These are phyloP conservation scores for Capronia coronata DNA, from an alignment of 2,329 filamentous ascomycete genomes.

Conservation along the genomic window DNA sequence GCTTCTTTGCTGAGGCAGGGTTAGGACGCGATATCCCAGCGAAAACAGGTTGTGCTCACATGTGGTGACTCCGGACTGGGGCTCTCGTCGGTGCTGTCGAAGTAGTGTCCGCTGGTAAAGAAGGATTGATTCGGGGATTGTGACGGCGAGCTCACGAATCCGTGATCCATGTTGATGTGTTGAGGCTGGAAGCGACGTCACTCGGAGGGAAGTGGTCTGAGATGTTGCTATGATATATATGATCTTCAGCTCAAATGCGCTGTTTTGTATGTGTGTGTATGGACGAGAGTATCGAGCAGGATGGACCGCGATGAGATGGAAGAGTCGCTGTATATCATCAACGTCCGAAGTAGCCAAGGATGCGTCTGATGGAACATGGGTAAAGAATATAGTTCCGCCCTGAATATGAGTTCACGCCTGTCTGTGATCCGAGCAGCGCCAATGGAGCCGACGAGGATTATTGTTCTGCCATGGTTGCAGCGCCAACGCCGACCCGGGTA, in stretches of 20 bases:
- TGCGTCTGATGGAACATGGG: slow-evolving; percentile 8
- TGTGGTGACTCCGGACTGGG: slow-evolving; percentile 28
- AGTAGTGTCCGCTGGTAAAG: slow-evolving; percentile 24
- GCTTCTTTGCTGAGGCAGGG: slow-evolving; percentile 21
- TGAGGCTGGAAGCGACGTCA: slow-evolving; percentile 13
- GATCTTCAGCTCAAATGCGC: too few species aligned
- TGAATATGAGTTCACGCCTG: slow-evolving; percentile 11
- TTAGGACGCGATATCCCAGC: neutral
- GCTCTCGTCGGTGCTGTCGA: slow-evolving; percentile 28
- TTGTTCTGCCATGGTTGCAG: slow-evolving; percentile 20
- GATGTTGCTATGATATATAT: too few species aligned
- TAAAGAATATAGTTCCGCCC: slow-evolving; percentile 18
- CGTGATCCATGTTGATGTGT: slow-evolving; percentile 24
- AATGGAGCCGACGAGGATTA: slow-evolving; percentile 15
- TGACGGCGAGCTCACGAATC: slow-evolving; percentile 26
- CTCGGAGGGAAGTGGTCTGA: neutral
- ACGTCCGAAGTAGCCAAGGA: slow-evolving; percentile 13
- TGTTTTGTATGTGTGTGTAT: too few species aligned
- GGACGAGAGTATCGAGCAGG: too few species aligned
- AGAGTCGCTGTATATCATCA: slow-evolving; percentile 13
- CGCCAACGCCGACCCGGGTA: neutral
- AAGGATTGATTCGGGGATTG: slow-evolving; percentile 25
- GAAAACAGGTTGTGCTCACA: slow-evolving; percentile 19
- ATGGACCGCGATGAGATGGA: slow-evolving; percentile 2
- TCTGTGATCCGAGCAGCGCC: slow-evolving; percentile 11